A percentile compares a stretch with the other conserved stretches of the same genome.
These are phyloP conservation scores for Hemerocallis citrina DNA, from an alignment of 106 monocot species.

Conservation along the genomic window DNA sequence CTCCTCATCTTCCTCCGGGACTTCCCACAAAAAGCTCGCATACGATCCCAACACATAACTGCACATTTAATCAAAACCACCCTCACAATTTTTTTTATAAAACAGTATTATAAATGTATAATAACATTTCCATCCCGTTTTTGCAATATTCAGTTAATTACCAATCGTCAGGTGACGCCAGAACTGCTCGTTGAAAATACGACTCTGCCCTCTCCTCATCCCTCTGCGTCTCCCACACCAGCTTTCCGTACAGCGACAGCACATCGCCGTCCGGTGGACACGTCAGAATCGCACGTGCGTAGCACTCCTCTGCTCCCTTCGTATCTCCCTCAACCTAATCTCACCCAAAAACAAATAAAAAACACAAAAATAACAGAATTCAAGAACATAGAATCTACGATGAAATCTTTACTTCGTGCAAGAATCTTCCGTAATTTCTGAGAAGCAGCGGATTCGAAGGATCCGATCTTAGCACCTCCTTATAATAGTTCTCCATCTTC, in stretches of 20 bases:
- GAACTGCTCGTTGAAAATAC: too few relatives aligned
- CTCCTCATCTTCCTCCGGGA: background rate
- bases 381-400: background rate
- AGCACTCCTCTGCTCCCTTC: background rate
- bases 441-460: constrained; percentile 65
- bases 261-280: background rate
- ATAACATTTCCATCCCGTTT: background rate
- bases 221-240: too few relatives aligned
- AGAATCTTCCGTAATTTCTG: constrained; percentile 65
- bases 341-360: background rate
- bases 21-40: too few relatives aligned
- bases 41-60: too few relatives aligned
- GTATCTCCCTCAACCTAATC: constrained; percentile 22
- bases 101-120: too few relatives aligned
- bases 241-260: too few relatives aligned
- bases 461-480: constrained; percentile 55
- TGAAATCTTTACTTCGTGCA: constrained; percentile 44
- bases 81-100: background rate
- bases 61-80: background rate
- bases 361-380: background rate
- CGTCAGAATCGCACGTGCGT: too few relatives aligned
- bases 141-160: too few relatives aligned
- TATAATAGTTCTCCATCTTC: constrained; percentile 23
- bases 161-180: too few relatives aligned
- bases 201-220: too few relatives aligned